Base-by-base conservation (phyloP, 2,329 filamentous ascomycete species). In the Lasiodiplodia sp. region DNA sequence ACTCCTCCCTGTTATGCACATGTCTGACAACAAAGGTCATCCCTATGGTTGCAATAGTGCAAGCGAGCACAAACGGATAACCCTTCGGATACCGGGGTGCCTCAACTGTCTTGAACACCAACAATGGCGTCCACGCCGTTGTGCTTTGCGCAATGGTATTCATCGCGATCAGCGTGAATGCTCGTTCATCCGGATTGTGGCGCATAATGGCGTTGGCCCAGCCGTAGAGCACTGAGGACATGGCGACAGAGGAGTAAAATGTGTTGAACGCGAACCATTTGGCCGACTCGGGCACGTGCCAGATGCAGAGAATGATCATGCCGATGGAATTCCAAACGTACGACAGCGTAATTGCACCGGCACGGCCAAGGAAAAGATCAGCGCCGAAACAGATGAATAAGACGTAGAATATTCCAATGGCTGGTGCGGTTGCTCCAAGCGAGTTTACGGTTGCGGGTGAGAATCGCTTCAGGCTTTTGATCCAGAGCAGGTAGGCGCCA, bases 401-500 rank as follows among this genome's bases (percentile, higher is more conserved):
- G 0, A 82, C 84, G 71, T 87, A 89, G 67, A 88, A 84, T 2
- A 88, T 88, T 0, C 87, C 87, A 0, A 89, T 72, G 0, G 81
- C 87, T 0, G 87, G 86, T 0, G 85, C 81, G 8, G 85, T 85
- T 2, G 85, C 81, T 1, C 84, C 84, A 0, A 88, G 77, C 62
- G 87, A 79, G 72, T 87, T 88, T 60, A 88, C 74, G 14, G 78
- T 78, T 1, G 83, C 76, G 0, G 79, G 78, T 0, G 81, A 79
- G 72, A 82, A 88, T 2, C 84, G 79, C 1, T 82, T 75, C 16
- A 88, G 72, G 67, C 83, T 86, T 75, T 88, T 88, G 57, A 89
- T 77, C 87, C 87, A 89, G 0, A 90, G 79, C 2, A 88, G 74
- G 69, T 85, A 89, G 0, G 81, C 83, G 2, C 85, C 87, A 28